Conservation (phyloP, 208 protist genomes). For the Polymyxa betae region DNA sequence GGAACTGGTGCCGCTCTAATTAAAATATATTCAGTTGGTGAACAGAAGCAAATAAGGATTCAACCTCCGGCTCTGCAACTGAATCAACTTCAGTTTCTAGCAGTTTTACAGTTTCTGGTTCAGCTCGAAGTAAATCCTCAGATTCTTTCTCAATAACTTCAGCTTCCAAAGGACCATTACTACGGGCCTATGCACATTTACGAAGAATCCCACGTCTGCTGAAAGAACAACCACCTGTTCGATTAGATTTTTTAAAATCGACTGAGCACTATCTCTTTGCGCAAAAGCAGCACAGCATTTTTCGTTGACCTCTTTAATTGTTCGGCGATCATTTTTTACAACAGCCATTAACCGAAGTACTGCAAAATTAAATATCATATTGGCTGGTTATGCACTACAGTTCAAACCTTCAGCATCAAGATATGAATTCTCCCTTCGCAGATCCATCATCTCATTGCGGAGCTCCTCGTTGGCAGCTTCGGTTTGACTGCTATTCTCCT, state of each 20-base stretch:
- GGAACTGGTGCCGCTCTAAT: no score
- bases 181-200: background rate
- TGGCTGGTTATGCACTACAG: background rate
- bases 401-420: constrained; percentile 32
- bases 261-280: constrained; percentile 5
- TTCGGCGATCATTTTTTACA: background rate
- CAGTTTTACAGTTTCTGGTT: no score
- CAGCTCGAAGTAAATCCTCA: background rate
- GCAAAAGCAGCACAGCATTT: background rate
- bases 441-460: background rate
- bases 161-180: background rate
- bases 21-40: no score
- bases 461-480: background rate
- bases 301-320: background rate
- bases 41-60: no score
- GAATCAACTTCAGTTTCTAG: no score
- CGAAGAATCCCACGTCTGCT: background rate
- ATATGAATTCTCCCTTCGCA: background rate
- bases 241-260: background rate
- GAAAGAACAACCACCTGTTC: background rate
- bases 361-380: constrained; percentile 11
- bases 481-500: background rate
- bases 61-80: no score
- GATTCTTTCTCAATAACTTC: background rate
- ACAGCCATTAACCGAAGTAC: constrained; percentile 20